Conservation (phyloP, 345 rosid genomes). For the Dovyalis caffra region DNA sequence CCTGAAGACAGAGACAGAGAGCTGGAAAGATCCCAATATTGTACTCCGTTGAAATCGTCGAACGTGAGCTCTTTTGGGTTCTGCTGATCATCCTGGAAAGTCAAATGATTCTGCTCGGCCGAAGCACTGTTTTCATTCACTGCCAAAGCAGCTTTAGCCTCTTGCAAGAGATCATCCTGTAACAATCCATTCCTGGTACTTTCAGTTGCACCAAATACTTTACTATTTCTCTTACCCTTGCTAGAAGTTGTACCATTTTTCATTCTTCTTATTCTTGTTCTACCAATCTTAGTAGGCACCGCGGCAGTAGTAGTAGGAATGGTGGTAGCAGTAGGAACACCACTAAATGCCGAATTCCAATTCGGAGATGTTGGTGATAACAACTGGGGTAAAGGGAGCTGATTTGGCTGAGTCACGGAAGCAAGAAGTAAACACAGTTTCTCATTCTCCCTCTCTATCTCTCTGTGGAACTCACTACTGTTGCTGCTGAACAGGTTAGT, state of each 20-base stretch:
- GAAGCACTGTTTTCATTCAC: slow-evolving; percentile 29
- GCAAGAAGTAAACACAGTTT: slow-evolving; percentile 20
- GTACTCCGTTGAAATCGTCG: slow-evolving; percentile 14
- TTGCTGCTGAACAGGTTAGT: neutral
- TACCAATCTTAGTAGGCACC: neutral
- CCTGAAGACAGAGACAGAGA: slow-evolving; percentile 35
- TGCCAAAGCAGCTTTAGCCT: slow-evolving; percentile 39
- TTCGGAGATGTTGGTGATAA: slow-evolving; percentile 1
- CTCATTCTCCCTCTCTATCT: slow-evolving; percentile 19
- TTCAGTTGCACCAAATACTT: neutral
- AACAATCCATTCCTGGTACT: slow-evolving; percentile 13
- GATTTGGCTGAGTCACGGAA: slow-evolving; percentile 31
- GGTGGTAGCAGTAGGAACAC: neutral
- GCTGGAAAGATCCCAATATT: slow-evolving; percentile 24
- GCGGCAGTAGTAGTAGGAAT: neutral
- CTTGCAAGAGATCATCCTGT: slow-evolving; percentile 57
- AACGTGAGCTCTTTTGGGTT: slow-evolving; percentile 14
- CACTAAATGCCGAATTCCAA: slow-evolving; percentile 15
- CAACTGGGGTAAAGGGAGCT: slow-evolving; percentile 80
- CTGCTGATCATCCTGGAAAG: slow-evolving; percentile 14
- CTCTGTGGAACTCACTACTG: slow-evolving; percentile 21
- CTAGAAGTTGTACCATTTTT: neutral
- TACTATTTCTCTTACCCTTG: neutral
- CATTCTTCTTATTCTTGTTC: slow-evolving; percentile 14
- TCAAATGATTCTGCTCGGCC: slow-evolving; percentile 9